A percentile compares a stretch with the other conserved stretches of the same genome.
phyloP scores from a whole-genome alignment of 2,329 filamentous ascomycete genomes.

The Fusarium vanettenii region DNA sequence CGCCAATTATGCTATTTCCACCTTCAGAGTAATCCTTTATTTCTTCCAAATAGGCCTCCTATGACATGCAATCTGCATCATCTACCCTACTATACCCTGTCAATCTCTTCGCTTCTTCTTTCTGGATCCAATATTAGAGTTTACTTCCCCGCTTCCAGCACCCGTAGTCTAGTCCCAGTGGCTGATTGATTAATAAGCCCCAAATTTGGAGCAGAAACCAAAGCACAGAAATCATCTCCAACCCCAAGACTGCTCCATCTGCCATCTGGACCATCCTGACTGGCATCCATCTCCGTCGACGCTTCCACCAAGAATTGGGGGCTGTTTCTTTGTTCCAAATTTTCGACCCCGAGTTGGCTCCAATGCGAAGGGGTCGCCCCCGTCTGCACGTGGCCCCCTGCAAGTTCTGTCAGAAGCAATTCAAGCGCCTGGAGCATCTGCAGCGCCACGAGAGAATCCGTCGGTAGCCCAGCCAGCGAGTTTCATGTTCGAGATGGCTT shows the following conservation, averaged over 20 bases:
- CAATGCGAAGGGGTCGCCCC: slow-evolving; percentile 18
- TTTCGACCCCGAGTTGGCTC: neutral
- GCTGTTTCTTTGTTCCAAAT: neutral
- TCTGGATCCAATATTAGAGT: neutral
- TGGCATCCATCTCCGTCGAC: neutral
- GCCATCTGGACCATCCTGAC: neutral
- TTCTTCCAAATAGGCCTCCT: neutral
- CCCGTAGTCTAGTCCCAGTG: neutral
- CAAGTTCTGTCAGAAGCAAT: slow-evolving; percentile 23
- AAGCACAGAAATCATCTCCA: neutral
- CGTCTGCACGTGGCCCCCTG: slow-evolving; percentile 19
- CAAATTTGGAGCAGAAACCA: neutral
- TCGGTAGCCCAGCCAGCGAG: neutral
- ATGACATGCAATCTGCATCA: neutral
- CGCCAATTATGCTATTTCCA: too few relatives aligned
- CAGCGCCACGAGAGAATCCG: slow-evolving; percentile 21
- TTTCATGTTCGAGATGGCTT: neutral
- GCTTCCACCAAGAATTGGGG: neutral
- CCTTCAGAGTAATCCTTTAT: neutral
- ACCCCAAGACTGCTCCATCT: neutral
- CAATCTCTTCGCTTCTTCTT: neutral
- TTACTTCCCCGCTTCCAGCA: neutral
- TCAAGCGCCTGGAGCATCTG: slow-evolving; percentile 18
- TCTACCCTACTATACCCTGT: neutral
- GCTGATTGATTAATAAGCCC: neutral